Evolutionary conservation across 768 basidiomycete genomes (phyloP).

Genomic region (Tulasnella sp.): DNA sequence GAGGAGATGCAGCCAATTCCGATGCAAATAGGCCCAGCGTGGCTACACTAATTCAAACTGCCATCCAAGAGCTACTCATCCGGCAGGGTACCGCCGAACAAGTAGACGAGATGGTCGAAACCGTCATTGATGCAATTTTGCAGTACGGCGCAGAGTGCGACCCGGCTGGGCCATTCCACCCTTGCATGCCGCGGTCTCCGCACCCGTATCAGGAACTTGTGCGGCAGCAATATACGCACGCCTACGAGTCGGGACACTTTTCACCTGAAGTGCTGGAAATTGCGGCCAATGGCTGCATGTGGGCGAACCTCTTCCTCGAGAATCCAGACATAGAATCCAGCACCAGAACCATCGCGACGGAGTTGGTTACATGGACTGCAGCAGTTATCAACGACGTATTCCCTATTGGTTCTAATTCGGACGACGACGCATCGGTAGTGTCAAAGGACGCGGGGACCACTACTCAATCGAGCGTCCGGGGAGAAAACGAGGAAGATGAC

Average conservation of each 20-base stretch:
- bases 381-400: conserved; percentile 29
- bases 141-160: conserved; percentile 28
- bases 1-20: not conserved
- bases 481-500: conserved; percentile 26
- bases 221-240: conserved; percentile 13
- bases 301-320: conserved; percentile 27
- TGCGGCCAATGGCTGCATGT: conserved; percentile 28
- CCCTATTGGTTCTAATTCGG: conserved; percentile 20
- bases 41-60: conserved; percentile 21
- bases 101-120: conserved; percentile 29
- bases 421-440: conserved; percentile 17
- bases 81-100: conserved; percentile 17
- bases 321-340: conserved; percentile 27
- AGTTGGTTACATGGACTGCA: conserved; percentile 22
- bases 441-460: not conserved
- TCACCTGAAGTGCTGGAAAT: conserved; percentile 20
- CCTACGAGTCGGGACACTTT: conserved; percentile 26
- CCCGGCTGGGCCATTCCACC: conserved; percentile 22
- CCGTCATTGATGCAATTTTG: conserved; percentile 30
- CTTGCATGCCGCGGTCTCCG: not conserved
- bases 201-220: conserved; percentile 22
- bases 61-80: conserved; percentile 24
- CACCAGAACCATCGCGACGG: not conserved
- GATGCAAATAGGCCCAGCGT: conserved; percentile 13
- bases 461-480: not conserved